Evolutionary conservation across 139 green algal species (phyloP).

Genomic region (Coelastrella sp.): DNA sequence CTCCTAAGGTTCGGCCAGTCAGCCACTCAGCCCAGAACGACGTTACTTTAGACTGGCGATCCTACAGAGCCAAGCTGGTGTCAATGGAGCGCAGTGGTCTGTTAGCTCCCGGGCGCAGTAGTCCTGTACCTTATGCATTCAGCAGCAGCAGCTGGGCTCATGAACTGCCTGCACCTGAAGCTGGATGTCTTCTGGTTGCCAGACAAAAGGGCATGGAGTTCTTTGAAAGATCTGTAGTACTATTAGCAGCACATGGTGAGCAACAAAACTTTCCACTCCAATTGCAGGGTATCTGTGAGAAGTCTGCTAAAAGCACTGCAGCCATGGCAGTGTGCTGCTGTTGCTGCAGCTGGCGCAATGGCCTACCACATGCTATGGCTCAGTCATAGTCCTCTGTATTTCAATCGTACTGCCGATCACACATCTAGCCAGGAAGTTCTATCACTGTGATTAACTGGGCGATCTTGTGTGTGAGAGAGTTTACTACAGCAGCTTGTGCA

Average conservation of each 20-base stretch:
- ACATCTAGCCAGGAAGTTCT: no score
- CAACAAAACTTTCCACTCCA: neutral
- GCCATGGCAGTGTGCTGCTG: no score
- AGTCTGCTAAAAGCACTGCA: no score
- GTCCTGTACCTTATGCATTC: neutral
- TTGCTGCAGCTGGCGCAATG: no score
- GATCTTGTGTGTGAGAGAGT: no score
- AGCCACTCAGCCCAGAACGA: neutral
- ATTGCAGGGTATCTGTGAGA: neutral
- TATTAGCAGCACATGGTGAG: slow-evolving; percentile 59
- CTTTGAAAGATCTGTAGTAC: slow-evolving; percentile 52
- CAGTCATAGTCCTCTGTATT: no score
- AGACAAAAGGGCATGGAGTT: slow-evolving; percentile 32
- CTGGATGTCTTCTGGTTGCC: slow-evolving; percentile 61
- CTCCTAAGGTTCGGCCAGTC: neutral
- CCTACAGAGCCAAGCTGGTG: slow-evolving; percentile 55
- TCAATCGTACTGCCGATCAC: no score
- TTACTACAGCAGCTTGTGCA: no score
- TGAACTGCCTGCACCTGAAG: slow-evolving; percentile 44
- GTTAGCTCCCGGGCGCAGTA: neutral
- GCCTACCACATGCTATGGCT: no score
- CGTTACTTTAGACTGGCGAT: slow-evolving; percentile 47
- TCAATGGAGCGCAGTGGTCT: slow-evolving; percentile 39
- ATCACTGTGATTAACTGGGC: no score
- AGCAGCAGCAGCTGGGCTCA: slow-evolving; percentile 34